phyloP scores from a whole-genome alignment of 345 rosid species.

The Hibiscus trionum region DNA sequence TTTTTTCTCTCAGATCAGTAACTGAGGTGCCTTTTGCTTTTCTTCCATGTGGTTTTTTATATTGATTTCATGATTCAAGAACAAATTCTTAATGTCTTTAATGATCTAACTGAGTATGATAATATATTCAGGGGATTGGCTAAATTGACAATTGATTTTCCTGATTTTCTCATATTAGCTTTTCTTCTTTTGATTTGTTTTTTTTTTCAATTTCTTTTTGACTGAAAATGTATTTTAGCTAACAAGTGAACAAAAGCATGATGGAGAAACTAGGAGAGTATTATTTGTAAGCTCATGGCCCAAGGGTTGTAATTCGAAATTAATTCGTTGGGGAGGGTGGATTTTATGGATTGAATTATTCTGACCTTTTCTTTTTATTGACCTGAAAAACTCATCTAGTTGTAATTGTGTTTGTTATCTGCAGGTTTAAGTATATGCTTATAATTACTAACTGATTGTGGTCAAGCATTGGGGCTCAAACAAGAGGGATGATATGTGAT shows the following conservation, averaged over 20 bases:
- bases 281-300: background rate
- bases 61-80: no score
- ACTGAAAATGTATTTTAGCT: background rate
- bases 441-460: slow-evolving; percentile 14
- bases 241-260: background rate
- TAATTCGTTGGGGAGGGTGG: background rate
- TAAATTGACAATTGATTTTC: background rate
- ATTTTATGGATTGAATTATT: background rate
- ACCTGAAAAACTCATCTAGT: slow-evolving; percentile 4
- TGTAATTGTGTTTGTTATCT: slow-evolving; percentile 6
- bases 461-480: slow-evolving; percentile 10
- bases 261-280: background rate
- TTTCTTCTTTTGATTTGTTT: background rate
- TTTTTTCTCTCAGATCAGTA: background rate
- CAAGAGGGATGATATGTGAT: slow-evolving; percentile 1
- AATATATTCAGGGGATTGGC: background rate
- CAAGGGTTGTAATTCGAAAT: background rate
- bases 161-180: background rate
- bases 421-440: slow-evolving; percentile 18
- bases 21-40: background rate
- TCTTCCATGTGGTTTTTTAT: background rate
- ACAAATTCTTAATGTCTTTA: background rate
- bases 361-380: background rate
- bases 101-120: background rate
- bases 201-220: background rate